Evolutionary conservation across 805 yeast genomes (phyloP), one percentile per base, ranked within the genome.

Genomic region (Scheffersomyces coipomensis): DNA sequence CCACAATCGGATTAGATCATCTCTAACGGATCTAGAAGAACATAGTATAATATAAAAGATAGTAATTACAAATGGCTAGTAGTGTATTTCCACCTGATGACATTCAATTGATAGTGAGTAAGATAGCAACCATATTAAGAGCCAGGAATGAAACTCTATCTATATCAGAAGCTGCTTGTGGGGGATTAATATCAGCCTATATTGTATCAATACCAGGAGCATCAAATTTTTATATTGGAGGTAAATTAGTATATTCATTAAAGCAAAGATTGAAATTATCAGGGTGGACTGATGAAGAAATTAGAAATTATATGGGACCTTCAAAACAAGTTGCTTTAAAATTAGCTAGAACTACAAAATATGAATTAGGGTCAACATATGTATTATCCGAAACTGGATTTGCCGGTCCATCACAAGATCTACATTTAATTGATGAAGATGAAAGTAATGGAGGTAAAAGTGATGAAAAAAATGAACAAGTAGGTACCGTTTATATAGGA

Each of bases 101-200:
- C 13, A 66, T 83, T 4, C 58, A 65, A 30, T 52, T 43, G 18
- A 62, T 81, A 8, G 88, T 85, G 3, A 53, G 55, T 8, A 63
- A 70, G 53, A 85, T 88, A 31, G 81, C 93, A 0, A 61, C 57
- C 25, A 66, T 81, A 4, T 68, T 88, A 18, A 61, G 76, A 15
- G 55, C 58, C 15, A 67, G 80, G 19, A 60, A 71, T 11, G 81
- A 83, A 55, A 85, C 95, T 1, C 64, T 88, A 17, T 86, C 95
- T 0, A 83, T 85, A 1, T 81, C 90, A 5, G 96, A 88, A 52
- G 89, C 90, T 2, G 95, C 96, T 0, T 88, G 96, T 58, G 96
- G 96, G 7, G 96, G 96, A 0, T 70, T 88, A 12, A 64, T 88
- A 6, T 82, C 93, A 3, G 86, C 95, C 1, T 87, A 85, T 52